A percentile compares a stretch with the other conserved stretches of the same genome.
Conservation (phyloP, 2,329 filamentous ascomycete species). For the Colletotrichum brevisporum region DNA sequence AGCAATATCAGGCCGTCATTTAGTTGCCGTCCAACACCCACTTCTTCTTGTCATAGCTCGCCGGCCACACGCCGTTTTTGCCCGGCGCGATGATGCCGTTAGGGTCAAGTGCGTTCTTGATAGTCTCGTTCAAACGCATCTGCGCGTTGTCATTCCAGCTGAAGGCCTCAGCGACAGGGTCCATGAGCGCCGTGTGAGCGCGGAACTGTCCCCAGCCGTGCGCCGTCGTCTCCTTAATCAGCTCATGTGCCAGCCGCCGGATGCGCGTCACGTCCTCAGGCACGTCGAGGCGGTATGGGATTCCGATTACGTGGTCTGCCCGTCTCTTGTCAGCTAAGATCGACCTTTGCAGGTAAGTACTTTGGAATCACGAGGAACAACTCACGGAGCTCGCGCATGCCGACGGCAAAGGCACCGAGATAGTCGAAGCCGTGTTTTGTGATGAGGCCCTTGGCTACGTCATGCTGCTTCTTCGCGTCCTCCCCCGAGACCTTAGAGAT, state of each 20-base stretch:
- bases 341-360: not conserved
- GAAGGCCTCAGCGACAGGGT: constrained; percentile 60
- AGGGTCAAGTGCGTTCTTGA: constrained; percentile 60
- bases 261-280: constrained; percentile 51
- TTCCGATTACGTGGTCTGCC: constrained; percentile 64
- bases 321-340: not conserved
- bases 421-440: constrained; percentile 48
- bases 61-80: constrained; percentile 52
- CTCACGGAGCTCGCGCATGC: constrained; percentile 47
- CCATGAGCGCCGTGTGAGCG: constrained; percentile 59
- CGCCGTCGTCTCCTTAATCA: constrained; percentile 55
- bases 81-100: constrained; percentile 52
- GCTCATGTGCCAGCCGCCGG: constrained; percentile 46
- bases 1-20: not conserved
- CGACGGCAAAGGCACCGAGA: constrained; percentile 49
- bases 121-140: constrained; percentile 58
- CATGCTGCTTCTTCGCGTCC: constrained; percentile 53
- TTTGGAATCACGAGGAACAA: not conserved
- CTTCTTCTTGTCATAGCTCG: constrained; percentile 43
- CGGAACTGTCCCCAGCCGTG: constrained; percentile 60
- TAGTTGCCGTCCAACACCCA: constrained; percentile 37
- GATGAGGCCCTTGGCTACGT: constrained; percentile 46
- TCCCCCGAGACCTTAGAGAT: constrained; percentile 51
- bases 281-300: constrained; percentile 63
- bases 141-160: constrained; percentile 56